These are phyloP conservation scores for Cyclotella kingstonii DNA, from an alignment of 108 stramenopile genomes.

Conservation along the genomic window DNA sequence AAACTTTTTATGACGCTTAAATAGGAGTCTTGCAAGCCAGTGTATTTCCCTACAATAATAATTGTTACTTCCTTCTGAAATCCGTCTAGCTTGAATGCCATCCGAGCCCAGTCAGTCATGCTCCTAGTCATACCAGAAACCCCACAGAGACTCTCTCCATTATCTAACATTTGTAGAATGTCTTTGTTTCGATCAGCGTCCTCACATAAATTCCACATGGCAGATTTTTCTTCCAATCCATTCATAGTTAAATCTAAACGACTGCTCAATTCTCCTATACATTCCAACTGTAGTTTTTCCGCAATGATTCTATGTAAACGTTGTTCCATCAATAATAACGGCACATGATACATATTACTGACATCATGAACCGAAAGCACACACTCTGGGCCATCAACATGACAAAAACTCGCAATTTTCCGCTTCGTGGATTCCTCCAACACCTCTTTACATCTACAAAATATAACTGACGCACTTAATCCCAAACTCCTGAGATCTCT, in stretches of 20 bases:
- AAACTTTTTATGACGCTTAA: constrained; percentile 94
- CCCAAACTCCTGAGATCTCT: constrained; percentile 93
- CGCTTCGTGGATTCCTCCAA: constrained; percentile 78
- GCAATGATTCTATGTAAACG: constrained; percentile 74
- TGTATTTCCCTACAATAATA: constrained; percentile 98
- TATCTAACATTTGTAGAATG: constrained; percentile 22
- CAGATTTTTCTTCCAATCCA: constrained; percentile 62
- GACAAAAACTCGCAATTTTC: constrained; percentile 97
- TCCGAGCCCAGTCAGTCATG: constrained; percentile 83
- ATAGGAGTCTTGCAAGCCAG: constrained; percentile 94
- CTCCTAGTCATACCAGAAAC: constrained; percentile 38
- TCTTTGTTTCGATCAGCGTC: constrained; percentile 31
- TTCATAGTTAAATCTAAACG: constrained; percentile 55
- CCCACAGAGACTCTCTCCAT: constrained; percentile 16
- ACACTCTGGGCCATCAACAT: constrained; percentile 77
- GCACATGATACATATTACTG: constrained; percentile 98
- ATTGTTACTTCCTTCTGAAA: constrained; percentile 81
- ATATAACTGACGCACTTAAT: constrained; percentile 91
- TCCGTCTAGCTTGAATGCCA: constrained; percentile 84
- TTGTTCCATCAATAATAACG: constrained; percentile 91
- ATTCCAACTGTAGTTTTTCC: constrained; percentile 36
- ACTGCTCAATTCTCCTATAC: constrained; percentile 13
- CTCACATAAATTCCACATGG: constrained; percentile 45
- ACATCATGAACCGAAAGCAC: constrained; percentile 98
- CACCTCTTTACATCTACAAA: constrained; percentile 88